A percentile compares a stretch with the other conserved stretches of the same genome.
These are phyloP conservation scores for Brasilioporus rufonigricans DNA, from an alignment of 768 basidiomycete species.

Conservation along the genomic window DNA sequence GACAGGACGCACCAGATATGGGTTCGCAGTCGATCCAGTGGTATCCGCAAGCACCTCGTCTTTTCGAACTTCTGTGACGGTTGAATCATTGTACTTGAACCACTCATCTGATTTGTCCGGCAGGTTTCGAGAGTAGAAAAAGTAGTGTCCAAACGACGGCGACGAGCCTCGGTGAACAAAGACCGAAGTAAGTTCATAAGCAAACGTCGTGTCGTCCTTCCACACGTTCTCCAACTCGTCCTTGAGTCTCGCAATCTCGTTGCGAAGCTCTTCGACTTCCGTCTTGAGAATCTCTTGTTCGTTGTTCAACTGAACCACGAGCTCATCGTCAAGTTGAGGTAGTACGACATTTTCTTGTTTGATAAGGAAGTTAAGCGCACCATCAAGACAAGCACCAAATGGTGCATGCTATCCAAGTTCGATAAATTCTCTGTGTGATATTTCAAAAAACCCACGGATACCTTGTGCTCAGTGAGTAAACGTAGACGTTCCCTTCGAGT, in stretches of 20 bases:
- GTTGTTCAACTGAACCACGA: constrained; percentile 46
- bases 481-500: constrained; percentile 65
- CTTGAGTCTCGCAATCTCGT: constrained; percentile 53
- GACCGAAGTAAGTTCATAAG: constrained; percentile 91
- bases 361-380: constrained; percentile 57
- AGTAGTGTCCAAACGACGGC: constrained; percentile 91
- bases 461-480: constrained; percentile 69
- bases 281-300: constrained; percentile 53
- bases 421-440: neutral
- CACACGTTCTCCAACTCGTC: constrained; percentile 71
- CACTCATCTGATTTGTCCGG: constrained; percentile 79
- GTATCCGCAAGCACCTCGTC: constrained; percentile 88
- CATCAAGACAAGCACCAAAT: constrained; percentile 53
- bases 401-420: constrained; percentile 51
- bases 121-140: constrained; percentile 89
- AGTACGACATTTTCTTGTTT: constrained; percentile 42
- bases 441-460: constrained; percentile 30
- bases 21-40: constrained; percentile 87
- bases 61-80: constrained; percentile 71
- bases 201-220: constrained; percentile 60
- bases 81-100: constrained; percentile 97
- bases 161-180: constrained; percentile 92
- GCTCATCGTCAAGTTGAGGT: constrained; percentile 58
- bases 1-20: constrained; percentile 67
- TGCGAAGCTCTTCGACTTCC: constrained; percentile 58